These are phyloP conservation scores for Gynostemma pentaphyllum DNA, from an alignment of 306 rosid species.

Conservation along the genomic window DNA sequence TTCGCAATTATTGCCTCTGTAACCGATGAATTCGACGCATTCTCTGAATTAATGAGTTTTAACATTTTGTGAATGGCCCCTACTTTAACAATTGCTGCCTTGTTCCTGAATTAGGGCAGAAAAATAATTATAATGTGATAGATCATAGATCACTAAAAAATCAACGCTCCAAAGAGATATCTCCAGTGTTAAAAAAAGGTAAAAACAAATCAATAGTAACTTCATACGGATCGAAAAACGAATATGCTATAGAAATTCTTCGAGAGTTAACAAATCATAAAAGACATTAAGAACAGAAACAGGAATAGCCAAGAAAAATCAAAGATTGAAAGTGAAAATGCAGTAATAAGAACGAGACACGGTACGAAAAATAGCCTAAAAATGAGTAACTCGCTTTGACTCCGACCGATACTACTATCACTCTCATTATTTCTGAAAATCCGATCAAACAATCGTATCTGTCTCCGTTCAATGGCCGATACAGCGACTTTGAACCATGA, in stretches of 20 bases:
- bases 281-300: background rate
- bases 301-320: background rate
- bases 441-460: no score
- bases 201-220: background rate
- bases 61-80: constrained; percentile 91
- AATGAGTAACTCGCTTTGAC: no score
- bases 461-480: no score
- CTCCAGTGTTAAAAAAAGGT: no score
- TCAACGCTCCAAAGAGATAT: background rate
- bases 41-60: constrained; percentile 51
- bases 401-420: no score
- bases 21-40: constrained; percentile 36
- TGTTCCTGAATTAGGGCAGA: constrained; percentile 43
- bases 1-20: constrained; percentile 82
- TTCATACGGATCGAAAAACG: background rate
- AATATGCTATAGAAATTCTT: background rate
- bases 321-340: background rate
- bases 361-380: no score
- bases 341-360: no score
- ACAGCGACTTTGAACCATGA: no score
- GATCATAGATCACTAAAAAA: background rate
- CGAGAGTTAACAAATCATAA: background rate
- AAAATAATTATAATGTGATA: background rate
- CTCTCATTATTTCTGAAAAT: no score
- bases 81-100: constrained; percentile 79